These are phyloP conservation scores for Talaromyces wortmannii DNA, from an alignment of 495 filamentous ascomycete genomes.

Conservation along the genomic window DNA sequence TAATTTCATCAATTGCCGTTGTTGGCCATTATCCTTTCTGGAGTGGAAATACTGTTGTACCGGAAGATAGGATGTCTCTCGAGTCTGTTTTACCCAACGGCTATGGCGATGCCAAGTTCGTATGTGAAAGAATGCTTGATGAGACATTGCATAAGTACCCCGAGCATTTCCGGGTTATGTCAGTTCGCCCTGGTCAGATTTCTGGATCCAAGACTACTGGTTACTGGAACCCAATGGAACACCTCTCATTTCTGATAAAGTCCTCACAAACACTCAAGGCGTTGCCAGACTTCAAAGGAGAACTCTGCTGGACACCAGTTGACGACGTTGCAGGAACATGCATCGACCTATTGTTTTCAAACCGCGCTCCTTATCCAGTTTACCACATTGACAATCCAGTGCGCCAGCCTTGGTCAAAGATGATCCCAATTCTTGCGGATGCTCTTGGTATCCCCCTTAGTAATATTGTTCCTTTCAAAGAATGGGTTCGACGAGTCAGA, in stretches of 20 bases:
- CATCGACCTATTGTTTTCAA: slow-evolving; percentile 24
- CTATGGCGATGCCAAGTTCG: slow-evolving; percentile 44
- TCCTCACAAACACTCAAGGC: slow-evolving; percentile 37
- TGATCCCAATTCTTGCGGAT: slow-evolving; percentile 31
- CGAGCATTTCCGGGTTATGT: slow-evolving; percentile 32
- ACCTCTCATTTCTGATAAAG: slow-evolving; percentile 44
- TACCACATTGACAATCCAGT: slow-evolving; percentile 54
- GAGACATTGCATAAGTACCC: slow-evolving; percentile 38
- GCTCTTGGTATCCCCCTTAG: slow-evolving; percentile 26
- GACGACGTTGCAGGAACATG: slow-evolving; percentile 34
- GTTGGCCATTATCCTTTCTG: slow-evolving; percentile 36
- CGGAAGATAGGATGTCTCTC: slow-evolving; percentile 15
- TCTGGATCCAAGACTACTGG: slow-evolving; percentile 39
- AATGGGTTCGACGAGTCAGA: slow-evolving; percentile 41
- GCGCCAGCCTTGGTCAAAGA: slow-evolving; percentile 38
- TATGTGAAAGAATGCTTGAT: slow-evolving; percentile 43
- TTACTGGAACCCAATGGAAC: slow-evolving; percentile 46
- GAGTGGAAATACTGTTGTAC: slow-evolving; percentile 19
- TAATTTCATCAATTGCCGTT: slow-evolving; percentile 48
- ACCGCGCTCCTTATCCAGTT: slow-evolving; percentile 22
- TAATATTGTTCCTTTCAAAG: slow-evolving; percentile 33
- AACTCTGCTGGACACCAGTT: slow-evolving; percentile 42
- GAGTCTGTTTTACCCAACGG: slow-evolving; percentile 34
- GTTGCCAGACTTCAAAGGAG: slow-evolving; percentile 35
- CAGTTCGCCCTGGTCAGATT: slow-evolving; percentile 42